Evolutionary conservation across 345 rosid genomes (phyloP).

Genomic region (Eucalyptus cloeziana): DNA sequence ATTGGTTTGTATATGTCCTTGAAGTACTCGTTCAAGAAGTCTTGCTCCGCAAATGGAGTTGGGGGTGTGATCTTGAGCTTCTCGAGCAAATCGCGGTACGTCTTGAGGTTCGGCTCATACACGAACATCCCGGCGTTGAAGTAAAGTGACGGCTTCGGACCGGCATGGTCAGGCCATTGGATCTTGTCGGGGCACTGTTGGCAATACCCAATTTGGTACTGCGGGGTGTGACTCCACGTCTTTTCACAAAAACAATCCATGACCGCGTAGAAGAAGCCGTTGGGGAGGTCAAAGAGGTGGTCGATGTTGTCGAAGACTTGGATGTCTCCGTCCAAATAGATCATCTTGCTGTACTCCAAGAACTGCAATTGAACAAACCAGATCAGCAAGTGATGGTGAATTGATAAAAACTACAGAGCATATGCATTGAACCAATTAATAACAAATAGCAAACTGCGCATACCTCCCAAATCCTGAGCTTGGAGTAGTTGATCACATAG

Average conservation of each 20-base stretch:
- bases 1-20: slow-evolving; percentile 23
- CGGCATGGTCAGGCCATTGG: background rate
- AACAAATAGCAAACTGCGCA: background rate
- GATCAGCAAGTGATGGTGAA: background rate
- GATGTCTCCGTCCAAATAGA: slow-evolving; percentile 28
- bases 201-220: slow-evolving; percentile 34
- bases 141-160: slow-evolving; percentile 22
- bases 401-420: background rate
- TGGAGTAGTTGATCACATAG: slow-evolving; percentile 37
- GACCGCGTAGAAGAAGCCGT: slow-evolving; percentile 26
- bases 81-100: slow-evolving; percentile 14
- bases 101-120: slow-evolving; percentile 16
- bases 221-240: slow-evolving; percentile 22
- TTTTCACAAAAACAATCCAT: slow-evolving; percentile 45
- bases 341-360: slow-evolving; percentile 19
- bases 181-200: slow-evolving; percentile 29
- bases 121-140: slow-evolving; percentile 39
- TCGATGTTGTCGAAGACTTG: slow-evolving; percentile 26
- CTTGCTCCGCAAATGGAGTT: slow-evolving; percentile 44
- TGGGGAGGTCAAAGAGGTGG: slow-evolving; percentile 12
- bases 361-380: slow-evolving; percentile 8
- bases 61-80: slow-evolving; percentile 21
- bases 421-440: background rate
- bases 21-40: slow-evolving; percentile 35
- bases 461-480: slow-evolving; percentile 44